Evolutionary conservation across 2,329 filamentous ascomycete genomes (phyloP).

Genomic region (Apiospora kogelbergensis): DNA sequence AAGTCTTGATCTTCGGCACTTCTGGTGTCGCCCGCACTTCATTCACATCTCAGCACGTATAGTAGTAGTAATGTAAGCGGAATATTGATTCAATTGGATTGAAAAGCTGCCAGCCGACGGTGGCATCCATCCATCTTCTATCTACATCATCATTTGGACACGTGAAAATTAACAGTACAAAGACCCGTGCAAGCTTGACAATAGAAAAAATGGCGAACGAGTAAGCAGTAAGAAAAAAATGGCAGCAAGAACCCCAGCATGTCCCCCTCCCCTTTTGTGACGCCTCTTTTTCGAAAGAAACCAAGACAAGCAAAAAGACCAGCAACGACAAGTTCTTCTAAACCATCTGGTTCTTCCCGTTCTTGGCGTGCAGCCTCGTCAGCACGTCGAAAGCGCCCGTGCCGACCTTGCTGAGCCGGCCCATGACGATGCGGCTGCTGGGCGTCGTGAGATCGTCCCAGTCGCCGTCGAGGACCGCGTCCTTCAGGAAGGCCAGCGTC

Average conservation of each 20-base stretch:
- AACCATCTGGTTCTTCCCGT: conserved; percentile 35
- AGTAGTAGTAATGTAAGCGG: no score
- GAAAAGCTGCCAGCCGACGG: conserved; percentile 5
- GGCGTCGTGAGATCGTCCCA: conserved; percentile 86
- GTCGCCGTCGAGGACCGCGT: conserved; percentile 87
- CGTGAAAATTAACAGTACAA: neutral
- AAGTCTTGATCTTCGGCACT: no score
- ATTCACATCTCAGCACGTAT: no score
- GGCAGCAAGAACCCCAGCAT: neutral
- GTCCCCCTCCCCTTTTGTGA: neutral
- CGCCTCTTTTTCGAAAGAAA: neutral
- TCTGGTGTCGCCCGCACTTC: no score
- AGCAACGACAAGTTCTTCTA: neutral
- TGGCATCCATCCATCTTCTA: conserved; percentile 10
- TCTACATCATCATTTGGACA: conserved; percentile 5
- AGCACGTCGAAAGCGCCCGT: conserved; percentile 93
- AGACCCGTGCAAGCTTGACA: neutral
- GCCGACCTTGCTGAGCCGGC: conserved; percentile 77
- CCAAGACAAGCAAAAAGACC: neutral
- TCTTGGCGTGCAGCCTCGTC: conserved; percentile 56
- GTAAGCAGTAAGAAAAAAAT: neutral
- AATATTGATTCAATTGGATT: neutral
- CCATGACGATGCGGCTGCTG: conserved; percentile 84
- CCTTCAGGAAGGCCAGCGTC: conserved; percentile 88
- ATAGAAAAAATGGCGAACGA: neutral